Evolutionary conservation across 2,329 filamentous ascomycete genomes (phyloP).

Genomic region (Coniochaeta ligniaria): DNA sequence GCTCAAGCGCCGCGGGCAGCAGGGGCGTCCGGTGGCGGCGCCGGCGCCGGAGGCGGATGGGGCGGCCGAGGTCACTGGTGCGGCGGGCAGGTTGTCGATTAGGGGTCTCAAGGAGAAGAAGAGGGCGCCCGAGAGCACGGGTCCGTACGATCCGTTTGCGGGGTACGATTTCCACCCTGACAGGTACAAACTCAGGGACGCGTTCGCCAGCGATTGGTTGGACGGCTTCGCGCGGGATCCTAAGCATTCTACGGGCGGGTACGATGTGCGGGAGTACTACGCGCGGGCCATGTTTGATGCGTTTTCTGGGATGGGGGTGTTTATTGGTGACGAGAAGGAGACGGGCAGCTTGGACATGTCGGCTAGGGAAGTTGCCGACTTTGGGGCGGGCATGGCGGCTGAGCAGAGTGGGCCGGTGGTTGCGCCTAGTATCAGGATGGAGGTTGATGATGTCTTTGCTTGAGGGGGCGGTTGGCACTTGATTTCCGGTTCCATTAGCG

Average conservation of each 20-base stretch:
- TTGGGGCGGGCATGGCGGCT: conserved; percentile 22
- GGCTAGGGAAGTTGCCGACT: conserved; percentile 24
- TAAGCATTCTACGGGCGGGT: conserved; percentile 70
- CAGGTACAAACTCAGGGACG: conserved; percentile 61
- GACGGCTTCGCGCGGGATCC: conserved; percentile 59
- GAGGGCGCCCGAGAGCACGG: conserved; percentile 39
- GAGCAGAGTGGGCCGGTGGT: conserved; percentile 13
- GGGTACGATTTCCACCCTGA: conserved; percentile 62
- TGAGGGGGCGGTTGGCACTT: conserved; percentile 10
- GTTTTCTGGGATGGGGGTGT: conserved; percentile 82
- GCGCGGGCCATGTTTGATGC: conserved; percentile 77
- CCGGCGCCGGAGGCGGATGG: conserved; percentile 2
- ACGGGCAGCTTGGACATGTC: conserved; percentile 23
- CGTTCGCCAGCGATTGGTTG: conserved; percentile 44
- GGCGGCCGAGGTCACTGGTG: conserved; percentile 13
- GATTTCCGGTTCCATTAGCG: conserved; percentile 3
- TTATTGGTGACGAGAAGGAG: conserved; percentile 70
- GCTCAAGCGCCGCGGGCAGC: conserved; percentile 63
- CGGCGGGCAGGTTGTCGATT: conserved; percentile 48
- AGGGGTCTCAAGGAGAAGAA: conserved; percentile 68
- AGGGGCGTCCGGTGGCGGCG: conserved; percentile 23
- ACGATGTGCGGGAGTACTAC: conserved; percentile 76
- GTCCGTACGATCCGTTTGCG: conserved; percentile 83
- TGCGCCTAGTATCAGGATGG: conserved; percentile 30
- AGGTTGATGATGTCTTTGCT: conserved; percentile 38